Evolutionary conservation across 179 eudicot species (phyloP), one percentile per base, ranked within the genome.

Genomic region (Carnegiea gigantea): DNA sequence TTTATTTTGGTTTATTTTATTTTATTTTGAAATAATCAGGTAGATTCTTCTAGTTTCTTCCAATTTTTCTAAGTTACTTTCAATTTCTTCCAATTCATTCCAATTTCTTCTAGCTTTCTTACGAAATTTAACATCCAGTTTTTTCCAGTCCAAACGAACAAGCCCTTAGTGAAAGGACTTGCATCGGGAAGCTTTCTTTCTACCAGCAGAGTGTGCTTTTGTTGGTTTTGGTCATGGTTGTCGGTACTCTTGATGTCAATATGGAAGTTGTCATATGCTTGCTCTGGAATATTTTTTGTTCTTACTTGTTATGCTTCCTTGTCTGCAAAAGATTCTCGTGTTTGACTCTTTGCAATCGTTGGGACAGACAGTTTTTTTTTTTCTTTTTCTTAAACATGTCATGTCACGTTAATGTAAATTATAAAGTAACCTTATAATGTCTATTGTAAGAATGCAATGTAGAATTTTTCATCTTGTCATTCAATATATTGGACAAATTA

Each of bases 191-290:
- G n/a, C 5, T 23, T 9, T 62, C 30, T 62, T 23, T 62, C 14
- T 62, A 2, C 11, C 68, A 62, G 68, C 14, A n/a, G 65, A 60
- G 11, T 62, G 68, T 62, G 68, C 68, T 62, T 62, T 62, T 62
- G n/a, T 28, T 62, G 68, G 28, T 62, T 30, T 62, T 62, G 3
- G 68, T 62, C 13, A 7, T 62, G 7, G 30, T 23, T 62, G n/a
- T 62, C 68, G 1, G 21, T 62, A 15, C 20, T 57, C n/a, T 73
- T 70, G 38, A 40, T 30, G 51, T 60, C 26, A 73, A 73, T 62
- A 71, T 78, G 68, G 53, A 74, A 53, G 60, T 70, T 33, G 38
- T 67, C 44, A 6, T 68, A 44, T 80, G 83, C 49, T 17, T 26
- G 78, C 43, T 76, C 44, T 75, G 28, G 28, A 62, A 62, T 62